Evolutionary conservation across 148 eudicot genomes (phyloP), one percentile per base, ranked within the genome.

Genomic region (Rhododendron henanense): DNA sequence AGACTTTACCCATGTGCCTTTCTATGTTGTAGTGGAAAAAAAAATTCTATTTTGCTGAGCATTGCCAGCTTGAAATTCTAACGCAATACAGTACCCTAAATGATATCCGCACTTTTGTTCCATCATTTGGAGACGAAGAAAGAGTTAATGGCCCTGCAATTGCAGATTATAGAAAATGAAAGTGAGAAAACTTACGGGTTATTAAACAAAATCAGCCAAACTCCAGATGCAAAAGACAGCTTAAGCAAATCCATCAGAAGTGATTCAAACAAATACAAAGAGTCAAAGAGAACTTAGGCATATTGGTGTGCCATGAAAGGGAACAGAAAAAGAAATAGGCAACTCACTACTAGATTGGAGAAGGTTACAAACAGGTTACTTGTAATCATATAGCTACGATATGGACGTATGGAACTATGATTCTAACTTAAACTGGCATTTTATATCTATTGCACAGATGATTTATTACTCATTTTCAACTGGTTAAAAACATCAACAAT

Each of bases 71-170:
- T 37, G 41, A 51, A 53, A 44, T 16, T 57, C 21, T 33, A 16
- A 84, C 6, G 80, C 16, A 51, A 51, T 37, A 10, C 6, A 63
- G 78, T 90, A 92, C 93, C 91, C 90, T 92, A 86, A 85, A 92
- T 79, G 94, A 92, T 81, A 92, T 92, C 80, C 92, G 91, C 82
- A 91, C 91, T 41, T 89, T 91, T 77, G 90, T 86, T 33, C 91
- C 93, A 83, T 86, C 86, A 84, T 86, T 86, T 63, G 88, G 88
- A 83, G 87, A 84, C 25, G 76, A 9, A 74, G 92, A 89, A 69
- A 88, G 86, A 87, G 91, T 73, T 86, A 93, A 89, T 48, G 94
- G 94, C 84, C 81, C 94, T 93, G 91, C 85, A 91, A 50, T 85
- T 81, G 55, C 71, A 71, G 71, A 63, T 25, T 8, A 37, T 37